Conservation (phyloP, 2,329 filamentous ascomycete genomes). For the Beauveria sp. region DNA sequence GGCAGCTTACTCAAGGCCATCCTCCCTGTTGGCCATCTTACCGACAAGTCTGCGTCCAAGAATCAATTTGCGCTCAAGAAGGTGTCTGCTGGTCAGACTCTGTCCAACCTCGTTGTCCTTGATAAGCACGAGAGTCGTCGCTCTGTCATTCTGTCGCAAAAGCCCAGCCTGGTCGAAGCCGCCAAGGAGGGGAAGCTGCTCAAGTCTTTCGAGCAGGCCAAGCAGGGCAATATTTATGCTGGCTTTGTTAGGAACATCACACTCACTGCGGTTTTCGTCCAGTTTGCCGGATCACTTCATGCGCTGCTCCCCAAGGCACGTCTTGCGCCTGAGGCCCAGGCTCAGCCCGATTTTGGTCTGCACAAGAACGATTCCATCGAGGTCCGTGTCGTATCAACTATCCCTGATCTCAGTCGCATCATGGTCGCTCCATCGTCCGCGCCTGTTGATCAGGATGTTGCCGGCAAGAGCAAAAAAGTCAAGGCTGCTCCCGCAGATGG, state of each 20-base stretch:
- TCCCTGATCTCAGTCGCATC: slow-evolving; percentile 63
- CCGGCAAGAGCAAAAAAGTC: slow-evolving; percentile 29
- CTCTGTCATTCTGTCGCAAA: slow-evolving; percentile 70
- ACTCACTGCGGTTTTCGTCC: slow-evolving; percentile 73
- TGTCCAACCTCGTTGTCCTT: slow-evolving; percentile 78
- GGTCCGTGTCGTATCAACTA: slow-evolving; percentile 64
- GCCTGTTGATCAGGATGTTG: slow-evolving; percentile 35
- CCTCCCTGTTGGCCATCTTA: slow-evolving; percentile 69
- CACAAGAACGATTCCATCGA: slow-evolving; percentile 67
- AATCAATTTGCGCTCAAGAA: slow-evolving; percentile 69
- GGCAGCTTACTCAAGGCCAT: slow-evolving; percentile 69
- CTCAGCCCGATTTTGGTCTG: slow-evolving; percentile 69
- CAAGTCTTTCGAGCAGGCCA: slow-evolving; percentile 62
- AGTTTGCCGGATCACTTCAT: slow-evolving; percentile 70
- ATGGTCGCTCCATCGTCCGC: slow-evolving; percentile 43
- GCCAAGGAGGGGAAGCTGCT: slow-evolving; percentile 65
- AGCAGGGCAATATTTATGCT: slow-evolving; percentile 58
- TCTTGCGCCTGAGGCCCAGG: slow-evolving; percentile 61
- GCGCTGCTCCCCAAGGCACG: slow-evolving; percentile 75
- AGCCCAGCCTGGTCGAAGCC: slow-evolving; percentile 72
- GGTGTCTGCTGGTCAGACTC: slow-evolving; percentile 73
- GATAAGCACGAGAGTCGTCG: slow-evolving; percentile 74
- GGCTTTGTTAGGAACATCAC: slow-evolving; percentile 86
- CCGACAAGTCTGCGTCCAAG: slow-evolving; percentile 76
- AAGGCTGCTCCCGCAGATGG: slow-evolving; percentile 51